Evolutionary conservation across 2,329 filamentous ascomycete genomes (phyloP).

Genomic region (Dendrostoma leiphaemia): DNA sequence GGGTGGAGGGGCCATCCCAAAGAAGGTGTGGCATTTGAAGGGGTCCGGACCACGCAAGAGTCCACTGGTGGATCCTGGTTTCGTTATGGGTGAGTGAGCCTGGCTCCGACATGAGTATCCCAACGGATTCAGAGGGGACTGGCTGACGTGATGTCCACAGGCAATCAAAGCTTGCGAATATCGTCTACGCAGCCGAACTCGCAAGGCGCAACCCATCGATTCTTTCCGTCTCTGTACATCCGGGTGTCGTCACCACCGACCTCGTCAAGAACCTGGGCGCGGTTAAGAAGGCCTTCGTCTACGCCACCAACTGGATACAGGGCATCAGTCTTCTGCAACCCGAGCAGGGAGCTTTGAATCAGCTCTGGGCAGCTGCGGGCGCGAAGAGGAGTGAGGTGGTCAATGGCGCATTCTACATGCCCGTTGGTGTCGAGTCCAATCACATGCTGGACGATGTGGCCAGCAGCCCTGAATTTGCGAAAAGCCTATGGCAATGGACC

Average conservation of each 20-base stretch:
- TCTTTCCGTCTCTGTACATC: constrained; percentile 25
- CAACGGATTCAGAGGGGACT: neutral
- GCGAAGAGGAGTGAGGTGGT: constrained; percentile 25
- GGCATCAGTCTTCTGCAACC: constrained; percentile 22
- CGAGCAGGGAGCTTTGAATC: constrained; percentile 36
- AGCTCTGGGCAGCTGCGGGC: constrained; percentile 38
- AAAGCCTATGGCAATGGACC: constrained; percentile 35
- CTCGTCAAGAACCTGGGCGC: constrained; percentile 21
- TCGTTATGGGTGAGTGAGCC: constrained; percentile 26
- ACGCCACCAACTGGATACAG: constrained; percentile 15
- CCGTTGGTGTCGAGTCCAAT: constrained; percentile 29
- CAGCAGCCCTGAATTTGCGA: constrained; percentile 27
- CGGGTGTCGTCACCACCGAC: constrained; percentile 27
- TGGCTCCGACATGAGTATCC: neutral
- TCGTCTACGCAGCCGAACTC: constrained; percentile 27
- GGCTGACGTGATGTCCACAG: constrained; percentile 31
- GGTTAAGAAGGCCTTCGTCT: constrained; percentile 20
- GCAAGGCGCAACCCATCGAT: constrained; percentile 26
- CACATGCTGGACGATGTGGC: constrained; percentile 25
- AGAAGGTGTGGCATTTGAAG: constrained; percentile 25
- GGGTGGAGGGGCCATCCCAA: constrained; percentile 23
- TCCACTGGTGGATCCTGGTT: constrained; percentile 20
- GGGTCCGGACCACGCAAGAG: constrained; percentile 24
- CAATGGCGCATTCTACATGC: constrained; percentile 36
- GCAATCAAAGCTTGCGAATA: constrained; percentile 29